Conservation (phyloP, 2,329 filamentous ascomycete genomes). For the Penicillium occitanis region DNA sequence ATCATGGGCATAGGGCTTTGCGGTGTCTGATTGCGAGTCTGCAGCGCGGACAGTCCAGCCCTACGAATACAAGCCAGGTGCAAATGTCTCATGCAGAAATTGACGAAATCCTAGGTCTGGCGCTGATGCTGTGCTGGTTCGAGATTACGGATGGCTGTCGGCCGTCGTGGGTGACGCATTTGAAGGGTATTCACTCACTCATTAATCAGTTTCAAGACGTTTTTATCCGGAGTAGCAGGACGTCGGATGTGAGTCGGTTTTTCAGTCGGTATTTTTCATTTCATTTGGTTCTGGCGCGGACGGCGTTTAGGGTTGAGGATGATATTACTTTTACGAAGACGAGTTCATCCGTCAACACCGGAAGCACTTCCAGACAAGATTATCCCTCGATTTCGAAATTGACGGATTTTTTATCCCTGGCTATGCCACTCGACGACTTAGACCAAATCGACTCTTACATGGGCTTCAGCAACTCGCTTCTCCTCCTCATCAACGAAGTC, state of each 20-base stretch:
- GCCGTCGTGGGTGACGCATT: conserved; percentile 31
- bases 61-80: background rate
- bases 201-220: conserved; percentile 24
- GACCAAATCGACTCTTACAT: conserved; percentile 30
- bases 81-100: conserved; percentile 23
- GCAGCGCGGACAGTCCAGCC: background rate
- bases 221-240: background rate
- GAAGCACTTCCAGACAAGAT: background rate
- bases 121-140: conserved; percentile 33
- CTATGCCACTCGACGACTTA: conserved; percentile 22
- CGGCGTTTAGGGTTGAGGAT: conserved; percentile 25
- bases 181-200: conserved; percentile 29
- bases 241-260: conserved; percentile 25
- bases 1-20: conserved; percentile 25
- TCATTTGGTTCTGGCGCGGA: conserved; percentile 31
- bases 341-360: background rate
- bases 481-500: conserved; percentile 28
- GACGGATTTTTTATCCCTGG: conserved; percentile 14
- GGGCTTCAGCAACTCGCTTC: conserved; percentile 29
- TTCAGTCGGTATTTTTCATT: conserved; percentile 32
- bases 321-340: conserved; percentile 1
- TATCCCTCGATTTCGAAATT: conserved; percentile 8
- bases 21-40: conserved; percentile 8
- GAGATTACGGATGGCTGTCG: conserved; percentile 33
- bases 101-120: conserved; percentile 30